phyloP scores from a whole-genome alignment of 768 basidiomycete species.

The Flagelloscypha sp. region DNA sequence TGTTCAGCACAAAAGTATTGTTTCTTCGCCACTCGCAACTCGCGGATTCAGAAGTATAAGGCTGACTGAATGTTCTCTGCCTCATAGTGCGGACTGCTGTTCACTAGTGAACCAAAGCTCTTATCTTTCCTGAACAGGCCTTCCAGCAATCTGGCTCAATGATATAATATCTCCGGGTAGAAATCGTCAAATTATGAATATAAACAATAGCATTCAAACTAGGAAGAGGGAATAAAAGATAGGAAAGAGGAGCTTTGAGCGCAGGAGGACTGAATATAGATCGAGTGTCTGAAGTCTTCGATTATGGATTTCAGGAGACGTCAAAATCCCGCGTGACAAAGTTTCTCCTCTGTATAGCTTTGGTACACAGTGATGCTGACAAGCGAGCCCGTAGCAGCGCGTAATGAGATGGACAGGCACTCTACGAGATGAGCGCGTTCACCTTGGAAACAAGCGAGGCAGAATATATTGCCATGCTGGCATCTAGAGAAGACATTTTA shows the following conservation, averaged over 20 bases:
- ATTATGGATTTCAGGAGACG: slow-evolving; percentile 75
- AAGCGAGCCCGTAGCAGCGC: slow-evolving; percentile 88
- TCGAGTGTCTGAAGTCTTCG: slow-evolving; percentile 59
- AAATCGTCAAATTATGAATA: slow-evolving; percentile 88
- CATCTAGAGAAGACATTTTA: slow-evolving; percentile 43
- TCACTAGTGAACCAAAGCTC: too few species aligned
- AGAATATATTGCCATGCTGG: slow-evolving; percentile 84
- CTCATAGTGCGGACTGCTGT: too few species aligned
- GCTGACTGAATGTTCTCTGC: too few species aligned
- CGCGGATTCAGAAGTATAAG: too few species aligned
- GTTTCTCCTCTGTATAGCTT: slow-evolving; percentile 76
- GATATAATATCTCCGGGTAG: too few species aligned
- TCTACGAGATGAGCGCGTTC: slow-evolving; percentile 95
- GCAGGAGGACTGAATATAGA: slow-evolving; percentile 63
- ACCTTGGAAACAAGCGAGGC: slow-evolving; percentile 29
- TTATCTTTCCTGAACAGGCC: too few species aligned
- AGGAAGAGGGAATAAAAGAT: background rate
- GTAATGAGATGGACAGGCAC: slow-evolving; percentile 91
- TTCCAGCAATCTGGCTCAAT: too few species aligned
- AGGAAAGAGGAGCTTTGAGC: slow-evolving; percentile 48
- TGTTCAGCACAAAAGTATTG: too few species aligned
- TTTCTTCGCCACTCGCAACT: too few species aligned
- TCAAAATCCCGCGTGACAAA: slow-evolving; percentile 78
- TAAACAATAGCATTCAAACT: slow-evolving; percentile 18
- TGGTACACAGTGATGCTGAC: slow-evolving; percentile 94